Percentiles rank a stretch among this genome's conserved stretches.
phyloP scores from a whole-genome alignment of 257 asterid genomes.

The Scutellaria baicalensis region DNA sequence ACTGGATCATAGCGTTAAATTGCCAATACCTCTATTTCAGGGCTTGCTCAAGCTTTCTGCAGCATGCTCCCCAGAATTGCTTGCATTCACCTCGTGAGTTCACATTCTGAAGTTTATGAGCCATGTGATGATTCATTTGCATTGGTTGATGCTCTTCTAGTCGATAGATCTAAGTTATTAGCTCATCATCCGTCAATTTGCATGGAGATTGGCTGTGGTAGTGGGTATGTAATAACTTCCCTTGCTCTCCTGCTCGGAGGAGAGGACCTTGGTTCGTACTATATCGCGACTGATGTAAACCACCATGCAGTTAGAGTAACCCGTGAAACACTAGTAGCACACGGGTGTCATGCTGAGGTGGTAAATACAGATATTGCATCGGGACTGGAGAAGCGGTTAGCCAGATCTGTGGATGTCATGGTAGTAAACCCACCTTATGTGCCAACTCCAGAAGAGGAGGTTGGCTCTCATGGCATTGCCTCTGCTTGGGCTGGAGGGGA shows the following conservation, averaged over 20 bases:
- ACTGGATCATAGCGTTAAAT: background rate
- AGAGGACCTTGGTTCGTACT: constrained; percentile 28
- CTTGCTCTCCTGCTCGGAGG: constrained; percentile 69
- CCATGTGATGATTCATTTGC: constrained; percentile 97
- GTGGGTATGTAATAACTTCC: constrained; percentile 85
- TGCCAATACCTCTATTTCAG: background rate
- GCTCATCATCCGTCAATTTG: constrained; percentile 66
- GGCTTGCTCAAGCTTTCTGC: background rate
- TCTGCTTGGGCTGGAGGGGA: constrained; percentile 97
- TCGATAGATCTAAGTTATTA: constrained; percentile 65
- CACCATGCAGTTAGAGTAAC: constrained; percentile 73
- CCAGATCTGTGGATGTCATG: constrained; percentile 65
- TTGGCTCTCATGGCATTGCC: constrained; percentile 70
- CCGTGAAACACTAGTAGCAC: constrained; percentile 59
- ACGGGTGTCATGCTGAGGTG: constrained; percentile 65
- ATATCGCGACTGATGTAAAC: constrained; percentile 77
- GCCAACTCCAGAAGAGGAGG: constrained; percentile 96
- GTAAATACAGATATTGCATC: constrained; percentile 62
- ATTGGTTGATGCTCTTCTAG: constrained; percentile 82
- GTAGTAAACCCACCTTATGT: constrained; percentile 98
- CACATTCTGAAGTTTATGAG: constrained; percentile 92
- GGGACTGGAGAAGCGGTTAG: constrained; percentile 57
- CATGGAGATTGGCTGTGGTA: constrained; percentile 93
- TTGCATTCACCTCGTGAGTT: constrained; percentile 63
- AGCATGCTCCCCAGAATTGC: constrained; percentile 58